phyloP scores from a whole-genome alignment of 306 rosid species.

The Parietaria judaica region DNA sequence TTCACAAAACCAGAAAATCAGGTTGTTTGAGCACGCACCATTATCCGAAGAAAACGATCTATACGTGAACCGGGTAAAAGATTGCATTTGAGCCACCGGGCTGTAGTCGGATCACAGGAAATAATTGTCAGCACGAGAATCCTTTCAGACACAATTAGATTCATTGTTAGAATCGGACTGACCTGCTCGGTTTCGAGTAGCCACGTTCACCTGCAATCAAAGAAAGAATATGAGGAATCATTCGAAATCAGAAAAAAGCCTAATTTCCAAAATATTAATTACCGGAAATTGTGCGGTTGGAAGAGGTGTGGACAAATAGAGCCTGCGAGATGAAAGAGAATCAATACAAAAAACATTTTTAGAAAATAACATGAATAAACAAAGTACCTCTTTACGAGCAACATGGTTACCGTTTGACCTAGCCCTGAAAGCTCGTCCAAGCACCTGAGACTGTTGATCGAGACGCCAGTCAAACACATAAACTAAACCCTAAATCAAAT shows the following conservation, averaged over 20 bases:
- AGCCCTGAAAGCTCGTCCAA: conserved; percentile 8
- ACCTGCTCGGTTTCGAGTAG: conserved; percentile 23
- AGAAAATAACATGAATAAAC: background rate
- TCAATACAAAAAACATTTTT: background rate
- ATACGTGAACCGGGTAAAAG: conserved; percentile 13
- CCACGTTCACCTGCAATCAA: conserved; percentile 17
- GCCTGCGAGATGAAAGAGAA: conserved; percentile 1
- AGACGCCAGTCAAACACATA: background rate
- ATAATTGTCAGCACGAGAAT: too few relatives aligned
- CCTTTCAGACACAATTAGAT: background rate
- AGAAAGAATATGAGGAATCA: too few relatives aligned
- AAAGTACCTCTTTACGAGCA: conserved; percentile 1
- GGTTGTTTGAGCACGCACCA: conserved; percentile 23
- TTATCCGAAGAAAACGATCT: conserved; percentile 44
- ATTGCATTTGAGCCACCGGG: conserved; percentile 19
- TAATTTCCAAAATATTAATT: background rate
- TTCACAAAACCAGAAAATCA: too few relatives aligned
- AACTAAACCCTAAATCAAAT: too few relatives aligned
- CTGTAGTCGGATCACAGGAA: conserved; percentile 20
- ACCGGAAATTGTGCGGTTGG: conserved; percentile 9
- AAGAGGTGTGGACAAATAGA: conserved; percentile 4
- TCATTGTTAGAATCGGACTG: conserved; percentile 4
- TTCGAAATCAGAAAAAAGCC: background rate
- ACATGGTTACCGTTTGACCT: background rate
- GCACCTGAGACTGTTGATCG: conserved; percentile 8